Percentiles rank a stretch among this genome's conserved stretches.
Conservation (phyloP, 805 yeast species). For the Wickerhamiella slavikovae region DNA sequence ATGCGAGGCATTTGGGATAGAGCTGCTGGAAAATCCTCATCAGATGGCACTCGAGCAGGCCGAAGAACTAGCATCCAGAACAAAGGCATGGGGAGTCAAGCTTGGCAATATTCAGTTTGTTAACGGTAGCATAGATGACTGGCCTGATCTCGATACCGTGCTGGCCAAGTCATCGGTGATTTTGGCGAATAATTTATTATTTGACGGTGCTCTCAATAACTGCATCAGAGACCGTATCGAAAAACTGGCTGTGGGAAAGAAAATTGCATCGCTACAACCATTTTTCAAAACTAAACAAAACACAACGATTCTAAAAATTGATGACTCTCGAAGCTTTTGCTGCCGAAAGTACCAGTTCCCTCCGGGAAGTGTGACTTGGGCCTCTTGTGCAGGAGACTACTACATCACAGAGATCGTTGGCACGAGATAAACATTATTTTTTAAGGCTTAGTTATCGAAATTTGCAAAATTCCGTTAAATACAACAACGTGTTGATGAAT, state of each 20-base stretch:
- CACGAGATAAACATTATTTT: too few relatives aligned
- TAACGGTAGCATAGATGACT: conserved; percentile 48
- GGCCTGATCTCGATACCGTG: conserved; percentile 32
- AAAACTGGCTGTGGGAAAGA: conserved; percentile 50
- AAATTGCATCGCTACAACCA: conserved; percentile 58
- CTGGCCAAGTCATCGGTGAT: conserved; percentile 52
- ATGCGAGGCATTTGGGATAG: conserved; percentile 72
- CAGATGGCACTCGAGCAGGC: conserved; percentile 40
- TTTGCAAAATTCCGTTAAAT: too few relatives aligned
- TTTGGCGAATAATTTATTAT: conserved; percentile 64
- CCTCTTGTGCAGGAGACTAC: conserved; percentile 55
- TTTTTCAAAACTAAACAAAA: conserved; percentile 56
- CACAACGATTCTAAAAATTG: conserved; percentile 41
- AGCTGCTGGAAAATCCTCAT: conserved; percentile 70
- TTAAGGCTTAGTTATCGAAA: too few relatives aligned
- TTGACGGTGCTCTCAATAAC: conserved; percentile 52
- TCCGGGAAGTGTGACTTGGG: conserved; percentile 73
- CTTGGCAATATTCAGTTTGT: conserved; percentile 34
- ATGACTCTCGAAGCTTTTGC: too few relatives aligned
- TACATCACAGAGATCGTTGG: conserved; percentile 49
- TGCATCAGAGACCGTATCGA: conserved; percentile 44
- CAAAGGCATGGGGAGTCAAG: conserved; percentile 41
- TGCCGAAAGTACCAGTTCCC: conserved; percentile 44
- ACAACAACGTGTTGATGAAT: too few relatives aligned
- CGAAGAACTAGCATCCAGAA: conserved; percentile 34